Evolutionary conservation across 2,329 filamentous ascomycete species (phyloP), one percentile per base, ranked within the genome.

Genomic region (Penicillium sp.): DNA sequence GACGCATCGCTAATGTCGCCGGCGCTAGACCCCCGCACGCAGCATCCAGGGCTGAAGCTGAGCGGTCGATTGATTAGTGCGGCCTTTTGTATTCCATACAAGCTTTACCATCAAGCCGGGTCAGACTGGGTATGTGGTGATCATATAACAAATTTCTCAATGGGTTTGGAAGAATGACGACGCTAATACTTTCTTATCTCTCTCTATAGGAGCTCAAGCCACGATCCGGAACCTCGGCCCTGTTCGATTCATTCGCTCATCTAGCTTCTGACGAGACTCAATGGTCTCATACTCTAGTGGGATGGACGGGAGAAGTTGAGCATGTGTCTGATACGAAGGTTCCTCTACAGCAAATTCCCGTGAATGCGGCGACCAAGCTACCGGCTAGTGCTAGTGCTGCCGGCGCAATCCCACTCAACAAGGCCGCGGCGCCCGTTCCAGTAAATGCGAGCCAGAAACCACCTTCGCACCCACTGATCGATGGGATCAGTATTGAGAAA

Each of bases 241-340:
- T 98, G 37, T 96, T 96, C 79, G 93, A 97, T 76, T 93, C 93
- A 10, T 93, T 98, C 73, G 87, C 89, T 59, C 89, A 96, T 78
- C 87, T 98, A 49, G 91, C 93, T 3, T 96, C 93, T n/a, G 84
- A 90, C 59, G 85, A 90, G 47, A 89, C 90, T 2, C 88, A 90
- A 22, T 98, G 93, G 93, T 92, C 93, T 71, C 94, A 97, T 80
- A 95, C 89, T 0, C 86, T 97, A 6, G 91, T 98, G 57, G 93
- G 92, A 50, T 98, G 94, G 94, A 97, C 94, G 3, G 94, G 94
- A 61, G 94, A 98, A 77, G 90, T 94, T 62, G 86, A 89, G 60
- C 80, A 77, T n/a, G 67, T 74, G 15, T 58, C 71, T 7, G 69
- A 74, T 24, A 58, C 65, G 19, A 72, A 70, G 58, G 28, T 56